Base-by-base conservation (phyloP, 1,139 yeast genomes). In the Petasospora rhodanensis region DNA sequence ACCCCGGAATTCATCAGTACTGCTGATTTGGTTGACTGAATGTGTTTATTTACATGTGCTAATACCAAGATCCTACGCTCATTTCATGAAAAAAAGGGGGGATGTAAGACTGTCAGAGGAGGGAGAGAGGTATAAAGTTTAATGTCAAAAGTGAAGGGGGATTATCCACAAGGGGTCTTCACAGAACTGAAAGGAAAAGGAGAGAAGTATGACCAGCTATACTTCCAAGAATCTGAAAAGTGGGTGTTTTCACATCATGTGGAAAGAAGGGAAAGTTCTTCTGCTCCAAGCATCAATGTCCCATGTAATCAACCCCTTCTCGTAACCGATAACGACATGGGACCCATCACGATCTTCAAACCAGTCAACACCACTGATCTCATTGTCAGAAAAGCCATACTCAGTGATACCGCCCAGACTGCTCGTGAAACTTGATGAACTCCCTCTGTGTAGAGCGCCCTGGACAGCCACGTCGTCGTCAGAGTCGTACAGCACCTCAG, bases 281-380 rank as follows among this genome's bases (percentile, higher is more conserved):
- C 77, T 59, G 21, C 69, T 64, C 73, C 74, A 68, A 8, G 70
- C 59, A 41, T 70, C 69, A 24, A 72, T 62, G 29, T 66, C 66
- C 76, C 76, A 71, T 40, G 62, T 61, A 32, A 68, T 55, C 22
- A 72, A 56, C 2, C 76, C 76, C 32, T 62, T 64, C 35, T 66
- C 67, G 19, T 68, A 59, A 2, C 76, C 76, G 22, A 70, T 62
- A 10, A 68, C 56, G 19, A 72, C 47, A 22, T 66, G 62, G 14
- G 66, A 59, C 1, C 71, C 70, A 17, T 51, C 42, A 15, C 47
- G 40, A 39, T 61, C 65, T 30, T 59, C 60, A 29, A 63, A 51
- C 61, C 73, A 62, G 38, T 68, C 73, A 33, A 72, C 50, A 1
- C 78, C 78, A 21, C 66, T 59, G 5, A 71, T 62, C 38, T 70